Evolutionary conservation across 805 yeast species (phyloP).

Genomic region (Kuraishia borneana): DNA sequence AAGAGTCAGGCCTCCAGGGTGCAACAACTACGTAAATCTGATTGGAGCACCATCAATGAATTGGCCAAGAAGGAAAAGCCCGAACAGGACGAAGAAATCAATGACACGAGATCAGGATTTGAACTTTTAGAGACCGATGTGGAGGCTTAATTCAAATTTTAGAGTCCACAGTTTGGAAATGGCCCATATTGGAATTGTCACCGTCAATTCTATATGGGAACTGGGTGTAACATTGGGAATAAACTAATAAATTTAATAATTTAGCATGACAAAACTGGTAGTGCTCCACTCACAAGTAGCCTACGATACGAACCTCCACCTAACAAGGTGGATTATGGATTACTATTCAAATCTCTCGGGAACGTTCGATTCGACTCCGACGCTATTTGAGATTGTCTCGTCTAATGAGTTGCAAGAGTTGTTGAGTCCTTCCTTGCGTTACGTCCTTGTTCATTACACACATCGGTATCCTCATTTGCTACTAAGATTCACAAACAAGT

Average conservation of each 20-base stretch:
- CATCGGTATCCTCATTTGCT: constrained; percentile 64
- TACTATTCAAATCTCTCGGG: constrained; percentile 71
- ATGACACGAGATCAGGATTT: neutral
- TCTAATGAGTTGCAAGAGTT: constrained; percentile 68
- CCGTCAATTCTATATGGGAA: too few relatives aligned
- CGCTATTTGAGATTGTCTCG: constrained; percentile 80
- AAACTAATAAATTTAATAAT: too few relatives aligned
- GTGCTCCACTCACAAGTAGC: too few relatives aligned
- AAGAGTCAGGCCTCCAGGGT: neutral
- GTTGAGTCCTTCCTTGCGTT: constrained; percentile 74
- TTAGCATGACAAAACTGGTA: neutral
- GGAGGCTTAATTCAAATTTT: neutral
- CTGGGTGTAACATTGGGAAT: too few relatives aligned
- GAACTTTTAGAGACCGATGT: neutral
- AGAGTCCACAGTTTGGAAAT: neutral
- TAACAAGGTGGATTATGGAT: constrained; percentile 37
- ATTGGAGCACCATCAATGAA: neutral
- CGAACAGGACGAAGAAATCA: neutral
- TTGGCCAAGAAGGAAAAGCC: neutral
- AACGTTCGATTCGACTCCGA: constrained; percentile 67
- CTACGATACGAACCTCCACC: neutral
- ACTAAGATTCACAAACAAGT: constrained; percentile 48
- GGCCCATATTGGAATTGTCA: too few relatives aligned
- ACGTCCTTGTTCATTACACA: constrained; percentile 71
- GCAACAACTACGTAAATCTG: neutral